A percentile compares a stretch with the other conserved stretches of the same genome.
Evolutionary conservation across 768 basidiomycete species (phyloP).

Genomic region (Chalciporus sphaerocephalus): DNA sequence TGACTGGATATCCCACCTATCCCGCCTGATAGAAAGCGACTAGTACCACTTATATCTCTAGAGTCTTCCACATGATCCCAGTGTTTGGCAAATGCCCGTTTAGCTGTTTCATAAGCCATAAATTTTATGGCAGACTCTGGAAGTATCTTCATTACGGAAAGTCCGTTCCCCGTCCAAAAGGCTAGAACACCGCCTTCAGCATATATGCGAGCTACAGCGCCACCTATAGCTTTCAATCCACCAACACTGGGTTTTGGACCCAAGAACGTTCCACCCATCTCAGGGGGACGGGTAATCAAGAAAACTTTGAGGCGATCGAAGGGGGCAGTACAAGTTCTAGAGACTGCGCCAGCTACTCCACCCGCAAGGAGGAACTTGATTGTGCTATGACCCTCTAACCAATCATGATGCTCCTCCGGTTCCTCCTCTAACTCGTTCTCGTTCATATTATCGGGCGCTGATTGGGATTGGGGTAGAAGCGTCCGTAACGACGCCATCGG

Average conservation of each 20-base stretch:
- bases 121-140: conserved; percentile 99
- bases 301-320: conserved; percentile 97
- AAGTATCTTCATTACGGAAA: conserved; percentile 93
- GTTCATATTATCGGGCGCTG: conserved; percentile 26
- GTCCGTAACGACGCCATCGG: conserved; percentile 18
- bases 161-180: conserved; percentile 97
- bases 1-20: conserved; percentile 94
- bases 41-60: conserved; percentile 83
- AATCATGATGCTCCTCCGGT: conserved; percentile 55
- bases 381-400: conserved; percentile 67
- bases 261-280: conserved; percentile 54
- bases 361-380: conserved; percentile 91
- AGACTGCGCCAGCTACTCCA: conserved; percentile 93
- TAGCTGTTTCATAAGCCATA: conserved; percentile 90
- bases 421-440: conserved; percentile 49
- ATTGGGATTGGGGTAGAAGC: conserved; percentile 8
- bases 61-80: conserved; percentile 88
- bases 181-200: conserved; percentile 82
- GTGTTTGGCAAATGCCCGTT: conserved; percentile 90
- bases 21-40: conserved; percentile 92
- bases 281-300: conserved; percentile 83
- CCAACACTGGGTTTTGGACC: conserved; percentile 42
- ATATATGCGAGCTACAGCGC: conserved; percentile 79
- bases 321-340: conserved; percentile 93
- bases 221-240: conserved; percentile 60